Evolutionary conservation across 1,139 yeast species (phyloP).

Genomic region (Geotrichum cucujoidarum): DNA sequence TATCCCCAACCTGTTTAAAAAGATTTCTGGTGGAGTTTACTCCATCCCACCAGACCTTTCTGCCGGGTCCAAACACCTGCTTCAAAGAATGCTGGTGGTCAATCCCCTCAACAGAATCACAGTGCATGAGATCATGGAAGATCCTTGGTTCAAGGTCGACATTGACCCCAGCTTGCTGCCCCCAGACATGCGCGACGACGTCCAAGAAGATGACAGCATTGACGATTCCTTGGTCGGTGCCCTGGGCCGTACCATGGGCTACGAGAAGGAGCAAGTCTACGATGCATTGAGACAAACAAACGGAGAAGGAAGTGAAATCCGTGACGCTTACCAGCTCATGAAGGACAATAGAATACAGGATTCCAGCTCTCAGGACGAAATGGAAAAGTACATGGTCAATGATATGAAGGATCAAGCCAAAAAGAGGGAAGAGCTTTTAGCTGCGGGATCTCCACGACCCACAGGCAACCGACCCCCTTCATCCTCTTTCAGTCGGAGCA

Average conservation of each 20-base stretch:
- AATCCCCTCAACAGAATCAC: conserved; percentile 95
- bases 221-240: conserved; percentile 80
- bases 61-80: conserved; percentile 77
- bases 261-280: conserved; percentile 78
- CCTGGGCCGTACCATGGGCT: conserved; percentile 85
- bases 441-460: conserved; percentile 12
- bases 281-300: conserved; percentile 56
- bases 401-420: conserved; percentile 22
- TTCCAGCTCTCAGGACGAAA: conserved; percentile 28
- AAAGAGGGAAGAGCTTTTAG: conserved; percentile 12
- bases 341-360: conserved; percentile 67
- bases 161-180: conserved; percentile 81
- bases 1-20: conserved; percentile 91
- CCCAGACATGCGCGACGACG: conserved; percentile 40
- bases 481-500: conserved; percentile 24
- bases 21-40: conserved; percentile 91
- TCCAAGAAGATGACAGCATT: conserved; percentile 42
- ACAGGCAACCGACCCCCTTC: conserved; percentile 19
- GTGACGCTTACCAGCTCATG: conserved; percentile 87
- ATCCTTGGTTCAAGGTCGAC: conserved; percentile 88
- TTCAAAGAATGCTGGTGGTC: conserved; percentile 92
- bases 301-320: conserved; percentile 63
- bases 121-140: conserved; percentile 89
- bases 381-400: conserved; percentile 34
- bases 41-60: conserved; percentile 86